These are phyloP conservation scores for Rhodotorula mucilaginosa DNA, from an alignment of 1,284 basidiomycete genomes.

Conservation along the genomic window DNA sequence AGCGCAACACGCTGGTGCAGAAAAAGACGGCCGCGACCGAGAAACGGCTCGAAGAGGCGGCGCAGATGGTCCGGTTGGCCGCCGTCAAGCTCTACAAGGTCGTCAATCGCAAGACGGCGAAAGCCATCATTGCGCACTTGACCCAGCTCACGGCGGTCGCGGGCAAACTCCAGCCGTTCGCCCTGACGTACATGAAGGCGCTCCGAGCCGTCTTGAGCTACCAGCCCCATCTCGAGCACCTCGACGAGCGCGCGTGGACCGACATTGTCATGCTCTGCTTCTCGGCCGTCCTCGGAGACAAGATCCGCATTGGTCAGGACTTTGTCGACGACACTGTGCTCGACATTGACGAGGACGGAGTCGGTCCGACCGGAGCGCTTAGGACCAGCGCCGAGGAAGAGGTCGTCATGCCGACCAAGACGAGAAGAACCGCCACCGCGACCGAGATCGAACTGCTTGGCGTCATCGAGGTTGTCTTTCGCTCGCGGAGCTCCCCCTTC, in stretches of 20 bases:
- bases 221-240: conserved; percentile 72
- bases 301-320: conserved; percentile 52
- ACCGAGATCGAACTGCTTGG: conserved; percentile 39
- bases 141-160: conserved; percentile 59
- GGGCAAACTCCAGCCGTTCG: conserved; percentile 61
- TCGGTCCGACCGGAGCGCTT: conserved; percentile 1
- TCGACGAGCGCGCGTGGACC: conserved; percentile 67
- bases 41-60: conserved; percentile 63
- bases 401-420: not conserved
- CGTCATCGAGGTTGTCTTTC: conserved; percentile 39
- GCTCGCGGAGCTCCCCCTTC: conserved; percentile 35
- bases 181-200: conserved; percentile 77
- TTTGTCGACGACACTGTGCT: conserved; percentile 43
- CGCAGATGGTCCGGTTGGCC: conserved; percentile 67
- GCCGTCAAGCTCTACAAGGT: conserved; percentile 60
- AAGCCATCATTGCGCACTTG: conserved; percentile 65
- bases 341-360: conserved; percentile 20
- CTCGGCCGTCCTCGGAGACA: conserved; percentile 68
- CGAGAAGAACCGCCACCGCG: conserved; percentile 12
- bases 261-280: conserved; percentile 68
- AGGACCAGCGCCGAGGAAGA: conserved; percentile 16
- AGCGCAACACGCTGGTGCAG: conserved; percentile 60
- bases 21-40: conserved; percentile 54
- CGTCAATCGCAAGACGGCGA: conserved; percentile 59
- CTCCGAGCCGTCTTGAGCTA: conserved; percentile 64